These are phyloP conservation scores for Exophiala xenobiotica DNA, from an alignment of 2,329 filamentous ascomycete species.

Conservation along the genomic window DNA sequence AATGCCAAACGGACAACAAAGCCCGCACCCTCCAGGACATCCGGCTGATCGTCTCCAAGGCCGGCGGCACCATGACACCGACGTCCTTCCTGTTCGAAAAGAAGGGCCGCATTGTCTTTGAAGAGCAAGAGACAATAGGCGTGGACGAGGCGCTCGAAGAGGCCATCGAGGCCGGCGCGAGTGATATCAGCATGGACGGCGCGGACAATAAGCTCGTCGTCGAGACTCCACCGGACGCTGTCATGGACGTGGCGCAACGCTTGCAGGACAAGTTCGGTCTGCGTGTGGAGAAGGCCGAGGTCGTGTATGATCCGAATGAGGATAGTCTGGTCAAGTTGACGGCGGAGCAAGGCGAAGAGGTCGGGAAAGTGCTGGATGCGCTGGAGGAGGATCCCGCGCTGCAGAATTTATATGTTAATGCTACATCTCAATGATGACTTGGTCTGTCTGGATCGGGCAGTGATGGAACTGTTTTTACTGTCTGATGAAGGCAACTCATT, in stretches of 20 bases:
- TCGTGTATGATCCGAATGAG: constrained; percentile 80
- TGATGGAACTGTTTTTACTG: too few species aligned
- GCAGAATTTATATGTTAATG: constrained; percentile 76
- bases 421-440: constrained; percentile 26
- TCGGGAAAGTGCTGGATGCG: constrained; percentile 58
- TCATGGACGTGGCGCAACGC: constrained; percentile 62
- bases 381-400: constrained; percentile 68
- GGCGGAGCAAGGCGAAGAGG: constrained; percentile 54
- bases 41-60: constrained; percentile 67
- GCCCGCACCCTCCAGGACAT: constrained; percentile 71
- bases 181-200: constrained; percentile 47
- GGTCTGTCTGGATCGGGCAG: too few species aligned
- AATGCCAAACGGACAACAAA: constrained; percentile 82
- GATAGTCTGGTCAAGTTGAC: constrained; percentile 70
- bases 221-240: constrained; percentile 66
- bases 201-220: constrained; percentile 71
- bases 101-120: constrained; percentile 72
- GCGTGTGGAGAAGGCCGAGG: constrained; percentile 71
- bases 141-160: constrained; percentile 74
- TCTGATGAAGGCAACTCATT: too few species aligned
- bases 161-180: constrained; percentile 79
- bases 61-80: constrained; percentile 67
- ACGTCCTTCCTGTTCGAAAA: constrained; percentile 83
- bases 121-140: constrained; percentile 52
- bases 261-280: constrained; percentile 64